These are phyloP conservation scores for Juncus effusus DNA, from an alignment of 176 grass and related monocot species.

Conservation along the genomic window DNA sequence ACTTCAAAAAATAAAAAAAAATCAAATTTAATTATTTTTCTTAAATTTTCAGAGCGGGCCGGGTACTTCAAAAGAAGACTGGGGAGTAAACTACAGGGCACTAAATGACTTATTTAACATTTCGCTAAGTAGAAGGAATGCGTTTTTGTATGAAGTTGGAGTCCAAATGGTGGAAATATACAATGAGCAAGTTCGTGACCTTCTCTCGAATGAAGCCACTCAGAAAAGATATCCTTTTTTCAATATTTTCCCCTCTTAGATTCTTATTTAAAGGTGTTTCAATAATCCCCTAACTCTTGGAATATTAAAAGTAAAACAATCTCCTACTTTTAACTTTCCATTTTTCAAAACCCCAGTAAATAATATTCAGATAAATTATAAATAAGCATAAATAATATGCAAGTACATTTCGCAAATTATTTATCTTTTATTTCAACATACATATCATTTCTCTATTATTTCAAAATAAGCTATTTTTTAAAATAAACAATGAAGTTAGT, in stretches of 20 bases:
- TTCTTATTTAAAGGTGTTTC: background rate
- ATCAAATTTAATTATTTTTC: constrained; percentile 20
- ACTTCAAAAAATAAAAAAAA: background rate
- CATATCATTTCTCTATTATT: too few species aligned
- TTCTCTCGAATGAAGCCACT: constrained; percentile 71
- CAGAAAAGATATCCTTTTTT: constrained; percentile 98
- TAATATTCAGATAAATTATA: too few species aligned
- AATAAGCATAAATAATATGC: too few species aligned
- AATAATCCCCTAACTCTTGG: too few species aligned
- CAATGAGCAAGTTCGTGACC: constrained; percentile 97
- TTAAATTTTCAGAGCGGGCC: constrained; percentile 64
- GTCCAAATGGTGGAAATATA: constrained; percentile 99
- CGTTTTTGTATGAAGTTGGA: constrained; percentile 83
- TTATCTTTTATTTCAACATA: too few species aligned
- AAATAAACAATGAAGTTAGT: too few species aligned
- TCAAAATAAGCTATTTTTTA: too few species aligned
- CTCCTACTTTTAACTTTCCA: too few species aligned
- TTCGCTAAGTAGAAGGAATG: constrained; percentile 74
- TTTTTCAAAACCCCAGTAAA: too few species aligned
- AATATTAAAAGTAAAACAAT: too few species aligned
- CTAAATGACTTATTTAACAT: constrained; percentile 91
- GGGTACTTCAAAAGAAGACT: constrained; percentile 83
- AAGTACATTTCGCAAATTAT: too few species aligned
- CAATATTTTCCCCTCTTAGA: constrained; percentile 12
- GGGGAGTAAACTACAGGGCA: constrained; percentile 99